A percentile compares a stretch with the other conserved stretches of the same genome.
phyloP scores from a whole-genome alignment of 2,329 filamentous ascomycete genomes.

The Ascochyta koolunga region DNA sequence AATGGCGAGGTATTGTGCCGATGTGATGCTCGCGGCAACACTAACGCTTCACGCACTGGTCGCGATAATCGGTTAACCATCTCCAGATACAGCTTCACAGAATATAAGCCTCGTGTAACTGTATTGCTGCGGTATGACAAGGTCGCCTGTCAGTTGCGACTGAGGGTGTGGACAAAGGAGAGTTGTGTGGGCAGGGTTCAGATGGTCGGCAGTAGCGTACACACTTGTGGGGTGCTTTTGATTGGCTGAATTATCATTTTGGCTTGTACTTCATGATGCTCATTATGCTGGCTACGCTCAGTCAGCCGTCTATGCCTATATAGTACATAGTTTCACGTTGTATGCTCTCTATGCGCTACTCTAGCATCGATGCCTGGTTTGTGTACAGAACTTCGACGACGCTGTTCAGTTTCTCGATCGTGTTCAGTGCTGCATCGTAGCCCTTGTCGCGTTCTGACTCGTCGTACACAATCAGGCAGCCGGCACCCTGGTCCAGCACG shows the following conservation, averaged over 20 bases:
- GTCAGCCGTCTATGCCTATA: constrained; percentile 38
- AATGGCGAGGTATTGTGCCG: no score
- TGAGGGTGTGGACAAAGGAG: background rate
- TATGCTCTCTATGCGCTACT: no score
- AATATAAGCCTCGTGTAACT: background rate
- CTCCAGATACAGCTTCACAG: no score
- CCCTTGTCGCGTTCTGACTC: constrained; percentile 91
- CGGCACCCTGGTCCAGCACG: constrained; percentile 95
- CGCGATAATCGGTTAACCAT: no score
- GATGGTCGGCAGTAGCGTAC: background rate
- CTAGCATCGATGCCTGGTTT: constrained; percentile 93
- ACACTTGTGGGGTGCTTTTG: background rate
- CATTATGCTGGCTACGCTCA: constrained; percentile 27
- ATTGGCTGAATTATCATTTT: constrained; percentile 11
- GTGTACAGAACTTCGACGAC: constrained; percentile 98
- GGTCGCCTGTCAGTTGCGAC: background rate
- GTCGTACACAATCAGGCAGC: constrained; percentile 95
- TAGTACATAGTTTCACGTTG: constrained; percentile 34
- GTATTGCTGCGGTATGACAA: background rate
- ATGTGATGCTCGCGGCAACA: no score
- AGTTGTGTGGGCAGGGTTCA: background rate
- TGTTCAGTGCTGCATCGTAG: constrained; percentile 92
- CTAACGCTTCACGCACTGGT: no score
- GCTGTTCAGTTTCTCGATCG: constrained; percentile 95
- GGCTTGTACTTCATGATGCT: constrained; percentile 15